Conservation (phyloP, 768 basidiomycete species). For the Tylopilus sp. region DNA sequence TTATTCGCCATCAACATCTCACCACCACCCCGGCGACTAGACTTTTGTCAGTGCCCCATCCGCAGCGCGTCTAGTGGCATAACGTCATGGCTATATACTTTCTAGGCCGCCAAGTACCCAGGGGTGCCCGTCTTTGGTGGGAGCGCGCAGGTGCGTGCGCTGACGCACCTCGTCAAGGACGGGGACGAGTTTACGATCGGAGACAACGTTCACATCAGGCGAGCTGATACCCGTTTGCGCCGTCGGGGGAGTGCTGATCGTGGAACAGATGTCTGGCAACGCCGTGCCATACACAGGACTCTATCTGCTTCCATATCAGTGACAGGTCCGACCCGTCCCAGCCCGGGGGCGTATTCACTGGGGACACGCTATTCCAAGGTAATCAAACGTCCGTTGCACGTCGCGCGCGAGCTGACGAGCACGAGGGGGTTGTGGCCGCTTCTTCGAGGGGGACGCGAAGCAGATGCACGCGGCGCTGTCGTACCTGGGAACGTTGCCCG, state of each 20-base stretch:
- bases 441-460: conserved; percentile 82
- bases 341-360: conserved; percentile 85
- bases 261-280: conserved; percentile 70
- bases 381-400: background rate
- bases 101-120: conserved; percentile 44
- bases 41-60: conserved; percentile 26
- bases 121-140: conserved; percentile 71
- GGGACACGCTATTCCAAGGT: conserved; percentile 83
- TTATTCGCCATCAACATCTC: conserved; percentile 7
- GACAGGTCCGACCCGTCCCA: conserved; percentile 41
- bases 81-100: conserved; percentile 17
- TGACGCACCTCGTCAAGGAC: conserved; percentile 77
- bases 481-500: conserved; percentile 68
- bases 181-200: conserved; percentile 77
- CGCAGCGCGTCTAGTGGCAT: background rate
- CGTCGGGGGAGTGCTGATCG: conserved; percentile 5
- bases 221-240: conserved; percentile 9
- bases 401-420: background rate
- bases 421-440: conserved; percentile 83
- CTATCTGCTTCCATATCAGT: conserved; percentile 86
- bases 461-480: conserved; percentile 79
- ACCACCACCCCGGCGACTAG: conserved; percentile 15
- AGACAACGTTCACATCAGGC: conserved; percentile 59
- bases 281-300: conserved; percentile 95
- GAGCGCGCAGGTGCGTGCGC: conserved; percentile 59